These are phyloP conservation scores for Globisporangium paddicum DNA, from an alignment of 352 stramenopile genomes.

Conservation along the genomic window DNA sequence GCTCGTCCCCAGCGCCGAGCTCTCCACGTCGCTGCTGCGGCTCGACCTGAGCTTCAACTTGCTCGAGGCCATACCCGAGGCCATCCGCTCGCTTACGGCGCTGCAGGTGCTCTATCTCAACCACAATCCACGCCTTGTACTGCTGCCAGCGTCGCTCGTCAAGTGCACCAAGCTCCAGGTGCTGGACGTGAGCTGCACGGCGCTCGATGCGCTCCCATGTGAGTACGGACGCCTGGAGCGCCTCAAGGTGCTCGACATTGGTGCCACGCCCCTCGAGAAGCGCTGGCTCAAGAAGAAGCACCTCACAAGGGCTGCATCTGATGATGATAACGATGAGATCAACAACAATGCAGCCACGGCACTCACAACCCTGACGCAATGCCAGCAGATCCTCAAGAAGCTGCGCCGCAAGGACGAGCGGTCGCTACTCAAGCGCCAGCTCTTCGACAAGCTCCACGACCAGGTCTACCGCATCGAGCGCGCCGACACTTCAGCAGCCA, in stretches of 20 bases:
- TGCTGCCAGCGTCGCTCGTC: conserved; percentile 47
- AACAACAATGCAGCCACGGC: neutral
- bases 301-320: conserved; percentile 18
- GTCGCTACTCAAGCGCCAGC: conserved; percentile 43
- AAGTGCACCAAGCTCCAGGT: conserved; percentile 65
- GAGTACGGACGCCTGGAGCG: conserved; percentile 60
- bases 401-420: conserved; percentile 64
- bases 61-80: conserved; percentile 45
- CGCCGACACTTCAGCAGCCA: conserved; percentile 16
- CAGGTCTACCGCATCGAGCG: conserved; percentile 56
- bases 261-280: conserved; percentile 56
- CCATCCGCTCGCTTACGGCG: conserved; percentile 41
- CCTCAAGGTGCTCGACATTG: conserved; percentile 70
- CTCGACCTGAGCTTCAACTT: conserved; percentile 85
- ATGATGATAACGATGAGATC: conserved; percentile 10
- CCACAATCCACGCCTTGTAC: conserved; percentile 65
- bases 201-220: conserved; percentile 50
- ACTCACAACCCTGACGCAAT: conserved; percentile 15
- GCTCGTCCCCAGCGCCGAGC: conserved; percentile 18
- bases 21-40: conserved; percentile 40
- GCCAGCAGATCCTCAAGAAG: conserved; percentile 48
- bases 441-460: conserved; percentile 55
- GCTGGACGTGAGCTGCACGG: conserved; percentile 69
- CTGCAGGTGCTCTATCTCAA: conserved; percentile 84
- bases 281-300: conserved; percentile 58